phyloP scores from a whole-genome alignment of 352 stramenopile species.

The Phytophthora pistaciae region DNA sequence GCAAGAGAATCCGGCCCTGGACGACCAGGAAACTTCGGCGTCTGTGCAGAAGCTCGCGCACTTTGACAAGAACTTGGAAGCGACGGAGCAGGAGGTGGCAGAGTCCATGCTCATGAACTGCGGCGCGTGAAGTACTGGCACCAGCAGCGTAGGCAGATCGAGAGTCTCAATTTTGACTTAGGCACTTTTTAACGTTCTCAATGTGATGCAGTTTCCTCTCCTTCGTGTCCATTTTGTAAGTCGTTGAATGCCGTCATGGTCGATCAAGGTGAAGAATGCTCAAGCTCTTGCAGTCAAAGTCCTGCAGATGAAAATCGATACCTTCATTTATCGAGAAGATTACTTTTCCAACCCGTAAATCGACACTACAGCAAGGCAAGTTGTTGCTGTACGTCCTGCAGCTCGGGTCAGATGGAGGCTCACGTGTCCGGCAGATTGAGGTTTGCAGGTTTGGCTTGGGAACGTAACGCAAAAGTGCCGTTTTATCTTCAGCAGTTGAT shows the following conservation, averaged over 20 bases:
- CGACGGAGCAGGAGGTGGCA: not conserved
- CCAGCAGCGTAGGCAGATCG: not conserved
- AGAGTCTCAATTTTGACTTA: not conserved
- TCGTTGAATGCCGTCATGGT: not conserved
- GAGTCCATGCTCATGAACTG: not conserved
- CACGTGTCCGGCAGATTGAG: not conserved
- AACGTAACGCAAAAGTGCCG: not conserved
- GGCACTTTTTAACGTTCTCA: not conserved
- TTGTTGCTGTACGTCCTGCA: too few relatives aligned
- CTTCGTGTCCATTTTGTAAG: not conserved
- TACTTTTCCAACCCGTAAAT: too few relatives aligned
- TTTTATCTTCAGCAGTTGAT: constrained; percentile 1
- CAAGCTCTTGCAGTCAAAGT: too few relatives aligned
- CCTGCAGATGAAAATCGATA: too few relatives aligned
- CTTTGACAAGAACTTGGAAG: not conserved
- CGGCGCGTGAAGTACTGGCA: not conserved
- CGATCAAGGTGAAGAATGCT: not conserved
- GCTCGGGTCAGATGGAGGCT: too few relatives aligned
- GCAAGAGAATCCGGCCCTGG: not conserved
- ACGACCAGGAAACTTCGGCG: not conserved
- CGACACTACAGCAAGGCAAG: too few relatives aligned
- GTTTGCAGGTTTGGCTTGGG: not conserved
- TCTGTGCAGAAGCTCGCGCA: not conserved
- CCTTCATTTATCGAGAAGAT: too few relatives aligned
- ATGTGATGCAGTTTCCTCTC: not conserved